Evolutionary conservation across 108 stramenopile species (phyloP).

Genomic region (Phaeodactylum tricornutum): DNA sequence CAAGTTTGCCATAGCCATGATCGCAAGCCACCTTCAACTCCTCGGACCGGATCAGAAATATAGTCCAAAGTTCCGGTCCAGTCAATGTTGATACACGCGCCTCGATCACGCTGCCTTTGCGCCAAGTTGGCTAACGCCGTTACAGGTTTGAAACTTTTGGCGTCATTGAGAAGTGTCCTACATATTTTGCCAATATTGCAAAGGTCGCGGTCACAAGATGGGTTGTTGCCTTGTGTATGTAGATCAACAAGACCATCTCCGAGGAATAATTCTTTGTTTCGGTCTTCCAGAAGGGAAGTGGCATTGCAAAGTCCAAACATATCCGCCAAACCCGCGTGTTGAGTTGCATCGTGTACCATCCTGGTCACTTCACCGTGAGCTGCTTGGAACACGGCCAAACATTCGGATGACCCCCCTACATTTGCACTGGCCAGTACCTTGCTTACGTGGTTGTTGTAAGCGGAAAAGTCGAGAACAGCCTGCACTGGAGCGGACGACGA

Average conservation of each 20-base stretch:
- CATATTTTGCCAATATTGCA: slow-evolving; percentile 81
- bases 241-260: slow-evolving; percentile 78
- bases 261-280: slow-evolving; percentile 49
- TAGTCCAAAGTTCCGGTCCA: slow-evolving; percentile 28
- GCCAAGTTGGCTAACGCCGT: slow-evolving; percentile 29
- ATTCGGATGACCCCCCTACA: slow-evolving; percentile 67
- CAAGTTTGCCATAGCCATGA: slow-evolving; percentile 93
- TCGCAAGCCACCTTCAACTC: slow-evolving; percentile 21
- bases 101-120: slow-evolving; percentile 14
- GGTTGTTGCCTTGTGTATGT: slow-evolving; percentile 84
- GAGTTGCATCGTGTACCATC: slow-evolving; percentile 8
- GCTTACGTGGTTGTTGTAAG: slow-evolving; percentile 73
- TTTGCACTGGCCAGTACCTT: slow-evolving; percentile 36
- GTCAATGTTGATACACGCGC: slow-evolving; percentile 26
- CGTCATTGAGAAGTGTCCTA: background rate
- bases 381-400: slow-evolving; percentile 41
- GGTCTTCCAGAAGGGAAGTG: slow-evolving; percentile 19
- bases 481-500: slow-evolving; percentile 76
- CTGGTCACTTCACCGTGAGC: slow-evolving; percentile 52
- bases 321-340: slow-evolving; percentile 23
- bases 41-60: slow-evolving; percentile 11
- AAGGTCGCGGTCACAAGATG: slow-evolving; percentile 40
- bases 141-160: background rate
- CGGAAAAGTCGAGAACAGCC: slow-evolving; percentile 61
- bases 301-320: slow-evolving; percentile 73